Evolutionary conservation across 1,139 yeast genomes (phyloP).

Genomic region (Saccharomyces hybrid): DNA sequence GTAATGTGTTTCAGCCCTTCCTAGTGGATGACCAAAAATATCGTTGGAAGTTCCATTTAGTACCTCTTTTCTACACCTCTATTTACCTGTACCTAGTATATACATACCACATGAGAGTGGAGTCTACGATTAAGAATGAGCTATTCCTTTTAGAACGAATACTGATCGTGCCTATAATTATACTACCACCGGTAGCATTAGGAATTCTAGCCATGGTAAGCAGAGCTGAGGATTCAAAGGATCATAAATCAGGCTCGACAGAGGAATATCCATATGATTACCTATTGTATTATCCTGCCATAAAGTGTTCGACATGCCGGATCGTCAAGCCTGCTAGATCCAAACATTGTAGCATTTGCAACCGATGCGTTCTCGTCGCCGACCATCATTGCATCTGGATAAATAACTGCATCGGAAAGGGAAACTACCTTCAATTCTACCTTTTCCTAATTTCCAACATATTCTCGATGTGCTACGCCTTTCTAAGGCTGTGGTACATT

Average conservation of each 20-base stretch:
- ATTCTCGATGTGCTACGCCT: slow-evolving; percentile 56
- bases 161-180: slow-evolving; percentile 17
- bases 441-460: slow-evolving; percentile 51
- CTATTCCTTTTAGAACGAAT: slow-evolving; percentile 16
- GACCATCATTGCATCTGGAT: slow-evolving; percentile 98
- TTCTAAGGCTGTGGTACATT: slow-evolving; percentile 22
- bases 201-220: slow-evolving; percentile 19
- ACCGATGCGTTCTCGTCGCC: slow-evolving; percentile 53
- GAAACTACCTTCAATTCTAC: slow-evolving; percentile 67
- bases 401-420: slow-evolving; percentile 79
- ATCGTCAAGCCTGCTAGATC: slow-evolving; percentile 77
- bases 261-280: slow-evolving; percentile 42
- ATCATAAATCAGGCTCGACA: slow-evolving; percentile 8
- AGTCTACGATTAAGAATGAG: slow-evolving; percentile 9
- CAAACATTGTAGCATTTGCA: slow-evolving; percentile 78
- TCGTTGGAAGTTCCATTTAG: slow-evolving; percentile 25
- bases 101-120: slow-evolving; percentile 14
- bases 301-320: slow-evolving; percentile 49
- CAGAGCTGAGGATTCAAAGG: slow-evolving; percentile 15
- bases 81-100: slow-evolving; percentile 20
- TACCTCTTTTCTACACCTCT: slow-evolving; percentile 23
- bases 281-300: slow-evolving; percentile 46
- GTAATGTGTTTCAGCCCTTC: slow-evolving; percentile 20
- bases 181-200: slow-evolving; percentile 13
- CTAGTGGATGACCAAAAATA: slow-evolving; percentile 19